These are phyloP conservation scores for Barnettozyma populi DNA, from an alignment of 805 yeast genomes.

Conservation along the genomic window DNA sequence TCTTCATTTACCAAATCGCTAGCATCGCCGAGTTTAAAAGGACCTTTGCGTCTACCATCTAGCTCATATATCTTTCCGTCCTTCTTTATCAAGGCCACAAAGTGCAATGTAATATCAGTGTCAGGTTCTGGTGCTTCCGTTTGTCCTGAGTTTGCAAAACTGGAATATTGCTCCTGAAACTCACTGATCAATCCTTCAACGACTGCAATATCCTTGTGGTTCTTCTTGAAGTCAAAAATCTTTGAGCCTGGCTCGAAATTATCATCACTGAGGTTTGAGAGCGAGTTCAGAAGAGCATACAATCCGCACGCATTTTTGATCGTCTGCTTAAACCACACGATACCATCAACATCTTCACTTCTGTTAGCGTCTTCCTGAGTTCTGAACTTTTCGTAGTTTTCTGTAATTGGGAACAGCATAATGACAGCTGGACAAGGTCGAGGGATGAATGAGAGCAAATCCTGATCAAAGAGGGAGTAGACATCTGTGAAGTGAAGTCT, in stretches of 20 bases:
- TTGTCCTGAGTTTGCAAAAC: constrained; percentile 32
- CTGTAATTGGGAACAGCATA: constrained; percentile 77
- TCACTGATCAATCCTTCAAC: constrained; percentile 38
- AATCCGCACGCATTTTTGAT: constrained; percentile 90
- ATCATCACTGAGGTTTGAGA: constrained; percentile 35
- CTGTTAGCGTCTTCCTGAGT: constrained; percentile 31
- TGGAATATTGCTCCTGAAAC: constrained; percentile 40
- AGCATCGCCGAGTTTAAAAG: constrained; percentile 51
- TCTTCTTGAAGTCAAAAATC: constrained; percentile 15
- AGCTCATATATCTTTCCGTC: constrained; percentile 68
- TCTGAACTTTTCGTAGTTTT: constrained; percentile 49
- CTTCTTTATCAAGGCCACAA: constrained; percentile 61
- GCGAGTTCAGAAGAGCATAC: constrained; percentile 73
- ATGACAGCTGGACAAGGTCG: constrained; percentile 73
- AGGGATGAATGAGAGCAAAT: constrained; percentile 73
- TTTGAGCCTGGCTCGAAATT: constrained; percentile 12
- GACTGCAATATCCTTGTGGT: constrained; percentile 13
- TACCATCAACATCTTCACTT: constrained; percentile 15
- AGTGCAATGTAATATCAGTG: constrained; percentile 60
- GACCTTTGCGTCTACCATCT: constrained; percentile 83
- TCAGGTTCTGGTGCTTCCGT: constrained; percentile 62
- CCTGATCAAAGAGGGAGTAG: constrained; percentile 79
- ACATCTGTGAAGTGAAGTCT: constrained; percentile 69
- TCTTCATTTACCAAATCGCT: constrained; percentile 32
- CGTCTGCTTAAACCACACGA: constrained; percentile 81